Percentiles rank a stretch among this genome's conserved stretches.
Conservation (phyloP, 192 early-diverging fungal genomes). For the Coemansia sp. region DNA sequence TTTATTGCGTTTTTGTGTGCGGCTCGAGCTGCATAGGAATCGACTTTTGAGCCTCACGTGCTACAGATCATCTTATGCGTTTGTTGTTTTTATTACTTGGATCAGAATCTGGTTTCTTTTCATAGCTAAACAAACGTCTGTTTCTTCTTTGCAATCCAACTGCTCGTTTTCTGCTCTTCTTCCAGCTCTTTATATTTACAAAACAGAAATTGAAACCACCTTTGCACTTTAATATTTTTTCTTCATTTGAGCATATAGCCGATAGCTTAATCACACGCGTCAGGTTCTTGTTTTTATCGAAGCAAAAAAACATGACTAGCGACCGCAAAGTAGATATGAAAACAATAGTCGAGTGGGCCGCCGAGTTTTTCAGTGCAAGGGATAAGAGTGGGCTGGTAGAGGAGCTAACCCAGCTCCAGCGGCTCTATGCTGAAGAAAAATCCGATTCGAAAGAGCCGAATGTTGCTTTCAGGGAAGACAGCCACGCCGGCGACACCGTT, state of each 20-base stretch:
- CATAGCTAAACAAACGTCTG: background rate
- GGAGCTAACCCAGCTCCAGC: conserved; percentile 23
- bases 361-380: conserved; percentile 33
- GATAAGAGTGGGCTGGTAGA: conserved; percentile 35
- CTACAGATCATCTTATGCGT: background rate
- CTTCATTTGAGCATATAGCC: background rate
- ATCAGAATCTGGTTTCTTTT: background rate
- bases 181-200: background rate
- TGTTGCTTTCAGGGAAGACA: background rate
- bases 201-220: background rate
- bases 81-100: background rate
- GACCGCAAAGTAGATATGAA: background rate
- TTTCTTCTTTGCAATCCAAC: background rate
- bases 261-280: background rate
- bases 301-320: background rate
- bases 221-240: background rate
- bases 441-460: background rate
- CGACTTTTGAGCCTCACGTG: conserved; percentile 3
- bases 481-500: background rate
- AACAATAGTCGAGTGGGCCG: conserved; percentile 42
- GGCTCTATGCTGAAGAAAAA: conserved; percentile 2
- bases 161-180: background rate
- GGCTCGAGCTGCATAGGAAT: background rate
- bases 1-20: background rate
- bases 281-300: background rate